Base-by-base conservation (phyloP, 129 eudicot species). In the Solidago caesia region DNA sequence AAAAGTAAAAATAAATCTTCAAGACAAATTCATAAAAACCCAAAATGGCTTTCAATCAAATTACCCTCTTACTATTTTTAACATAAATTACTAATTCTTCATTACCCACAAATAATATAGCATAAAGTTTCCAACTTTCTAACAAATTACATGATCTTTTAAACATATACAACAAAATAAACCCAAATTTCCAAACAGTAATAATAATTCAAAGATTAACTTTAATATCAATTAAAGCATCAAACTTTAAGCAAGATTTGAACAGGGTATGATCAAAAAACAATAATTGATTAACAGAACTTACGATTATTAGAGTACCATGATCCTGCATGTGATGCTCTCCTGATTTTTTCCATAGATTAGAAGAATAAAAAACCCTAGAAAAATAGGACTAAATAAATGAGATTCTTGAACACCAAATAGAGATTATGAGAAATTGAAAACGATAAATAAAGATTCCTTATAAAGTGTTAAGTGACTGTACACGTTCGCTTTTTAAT, bases 281-380 rank as follows among this genome's bases (percentile, higher is more conserved):
- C 1, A 29, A 44, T 26, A 7, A 45, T 3, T 15, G 63, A 25
- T 65, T 29, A 41, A 51, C 67, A 52, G 57, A 8, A 80, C 97
- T 81, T 85, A 93, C 98, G 92, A 76, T 93, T 82, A 77, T 79
- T 86, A 45, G 98, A 77, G 91, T 88, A 93, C 97, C 97, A 93
- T 33, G 98, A 93, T 75, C 98, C 98, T 52, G 98, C 98, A 75
- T 93, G 98, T 0, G 96, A 88, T 62, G 98, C 91, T 82, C 75
- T 84, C 74, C 98, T 84, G 68, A 88, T 82, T 70, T 73, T 80
- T 71, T 86, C 98, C 98, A 88, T 85, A 8, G 4, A 71, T 74
- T 68, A 13, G 46, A 39, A 5, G 27, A 65, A 10, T 25, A 65
- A 9, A 44, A 70, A 78, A 60, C 79, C 82, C 80, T 82, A 81